Base-by-base conservation (phyloP, 148 eudicot genomes). In the Polygonum maritimum region DNA sequence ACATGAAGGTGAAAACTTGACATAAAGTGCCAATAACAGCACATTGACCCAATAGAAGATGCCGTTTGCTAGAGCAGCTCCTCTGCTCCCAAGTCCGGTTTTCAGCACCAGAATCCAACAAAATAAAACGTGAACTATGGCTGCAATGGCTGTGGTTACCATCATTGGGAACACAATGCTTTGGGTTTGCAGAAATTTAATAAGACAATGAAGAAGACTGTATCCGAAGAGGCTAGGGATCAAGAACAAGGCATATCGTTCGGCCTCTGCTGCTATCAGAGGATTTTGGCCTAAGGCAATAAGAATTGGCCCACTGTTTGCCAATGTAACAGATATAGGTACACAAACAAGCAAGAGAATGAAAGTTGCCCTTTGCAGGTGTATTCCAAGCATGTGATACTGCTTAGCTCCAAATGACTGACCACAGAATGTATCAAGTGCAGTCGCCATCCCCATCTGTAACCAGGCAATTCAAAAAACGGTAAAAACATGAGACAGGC, bases 161-260 rank as follows among this genome's bases (percentile, higher is more conserved):
- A 77, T 38, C 79, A 77, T 69, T 12, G 79, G 79, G 18, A 48
- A 47, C 2, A 77, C 79, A 39, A 67, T 69, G 41, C 71, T 77
- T 69, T 77, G 79, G 2, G 79, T 67, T 51, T 77, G 79, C 60
- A 77, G 51, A 69, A 77, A 77, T n/a, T 52, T 77, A 33, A 77
- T 35, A 22, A 77, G 35, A 77, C 74, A 77, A n/a, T 77, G 74
- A 69, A 77, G 79, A 48, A 77, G 62, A 33, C 79, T 52, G 52
- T 77, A 77, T n/a, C 74, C 79, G 49, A 69, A 77, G 15, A 77
- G 74, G 74, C 79, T 67, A 41, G 79, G 79, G 60, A 77, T 77
- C 74, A 77, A 65, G 60, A 47, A 38, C 31, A n/a, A 33, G 22
- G 74, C 74, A 35, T 77, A 77, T 39, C 18, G 7, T 67, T 71